phyloP scores from a whole-genome alignment of 1,284 basidiomycete genomes.

The Xanthoconium separans region DNA sequence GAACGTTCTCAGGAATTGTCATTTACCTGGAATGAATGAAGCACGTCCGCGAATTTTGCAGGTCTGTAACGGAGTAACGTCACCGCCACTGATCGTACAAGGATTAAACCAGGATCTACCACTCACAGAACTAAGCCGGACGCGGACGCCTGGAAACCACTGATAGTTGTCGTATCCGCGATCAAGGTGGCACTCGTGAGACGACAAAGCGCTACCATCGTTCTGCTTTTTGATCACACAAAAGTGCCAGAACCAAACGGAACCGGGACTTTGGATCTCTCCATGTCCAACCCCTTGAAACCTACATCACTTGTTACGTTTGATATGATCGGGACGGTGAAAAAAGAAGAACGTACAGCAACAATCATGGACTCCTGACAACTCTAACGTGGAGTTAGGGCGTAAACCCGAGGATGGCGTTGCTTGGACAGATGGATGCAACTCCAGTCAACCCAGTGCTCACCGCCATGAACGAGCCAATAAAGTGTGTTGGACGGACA shows the following conservation, averaged over 20 bases:
- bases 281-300: neutral
- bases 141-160: neutral
- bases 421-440: neutral
- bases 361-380: neutral
- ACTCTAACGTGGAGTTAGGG: neutral
- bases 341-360: conserved; percentile 4
- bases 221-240: neutral
- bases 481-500: neutral
- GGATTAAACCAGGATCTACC: neutral
- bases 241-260: neutral
- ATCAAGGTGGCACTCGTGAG: neutral
- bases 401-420: conserved; percentile 5
- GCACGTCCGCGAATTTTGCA: neutral
- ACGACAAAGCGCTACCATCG: neutral
- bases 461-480: conserved; percentile 1
- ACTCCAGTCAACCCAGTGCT: neutral
- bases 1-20: neutral
- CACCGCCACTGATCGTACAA: neutral
- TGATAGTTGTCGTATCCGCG: neutral
- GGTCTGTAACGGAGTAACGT: neutral
- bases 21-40: neutral
- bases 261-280: neutral
- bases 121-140: neutral
- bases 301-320: neutral
- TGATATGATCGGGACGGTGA: neutral